These are phyloP conservation scores for Gliomastix tumulicola DNA, from an alignment of 2,329 filamentous ascomycete species.

Conservation along the genomic window DNA sequence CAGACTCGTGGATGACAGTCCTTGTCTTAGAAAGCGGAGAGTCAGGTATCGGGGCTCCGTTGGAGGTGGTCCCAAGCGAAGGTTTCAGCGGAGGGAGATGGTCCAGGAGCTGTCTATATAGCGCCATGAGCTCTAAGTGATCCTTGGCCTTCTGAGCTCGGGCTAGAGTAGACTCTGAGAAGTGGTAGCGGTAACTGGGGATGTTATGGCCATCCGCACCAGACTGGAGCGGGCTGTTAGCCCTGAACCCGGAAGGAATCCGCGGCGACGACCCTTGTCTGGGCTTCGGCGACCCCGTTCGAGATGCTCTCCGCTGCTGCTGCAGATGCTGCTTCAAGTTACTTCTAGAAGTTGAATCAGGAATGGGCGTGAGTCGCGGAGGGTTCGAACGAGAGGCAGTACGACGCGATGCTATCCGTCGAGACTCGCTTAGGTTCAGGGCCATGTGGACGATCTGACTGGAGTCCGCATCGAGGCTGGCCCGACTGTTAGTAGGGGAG, in stretches of 20 bases:
- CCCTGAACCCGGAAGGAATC: constrained; percentile 26
- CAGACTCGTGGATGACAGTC: too few relatives aligned
- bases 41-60: constrained; percentile 5
- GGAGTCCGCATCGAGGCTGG: constrained; percentile 62
- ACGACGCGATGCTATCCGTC: constrained; percentile 55
- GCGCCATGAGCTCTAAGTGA: constrained; percentile 77
- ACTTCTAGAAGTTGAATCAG: constrained; percentile 45
- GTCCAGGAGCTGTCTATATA: constrained; percentile 77
- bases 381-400: constrained; percentile 44
- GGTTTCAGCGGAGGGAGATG: constrained; percentile 66
- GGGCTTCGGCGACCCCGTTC: constrained; percentile 53
- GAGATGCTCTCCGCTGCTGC: constrained; percentile 58
- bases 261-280: constrained; percentile 33
- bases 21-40: too few relatives aligned
- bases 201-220: constrained; percentile 29
- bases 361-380: constrained; percentile 43
- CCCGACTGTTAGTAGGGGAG: constrained; percentile 8
- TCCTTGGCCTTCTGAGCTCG: constrained; percentile 79
- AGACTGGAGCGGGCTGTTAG: constrained; percentile 38
- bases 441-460: constrained; percentile 91
- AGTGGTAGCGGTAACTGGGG: constrained; percentile 60
- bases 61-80: constrained; percentile 26
- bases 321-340: constrained; percentile 64
- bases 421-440: constrained; percentile 77
- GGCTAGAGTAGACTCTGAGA: constrained; percentile 73